Evolutionary conservation across 1,284 basidiomycete species (phyloP).

Genomic region (Ganoderma meredithae): DNA sequence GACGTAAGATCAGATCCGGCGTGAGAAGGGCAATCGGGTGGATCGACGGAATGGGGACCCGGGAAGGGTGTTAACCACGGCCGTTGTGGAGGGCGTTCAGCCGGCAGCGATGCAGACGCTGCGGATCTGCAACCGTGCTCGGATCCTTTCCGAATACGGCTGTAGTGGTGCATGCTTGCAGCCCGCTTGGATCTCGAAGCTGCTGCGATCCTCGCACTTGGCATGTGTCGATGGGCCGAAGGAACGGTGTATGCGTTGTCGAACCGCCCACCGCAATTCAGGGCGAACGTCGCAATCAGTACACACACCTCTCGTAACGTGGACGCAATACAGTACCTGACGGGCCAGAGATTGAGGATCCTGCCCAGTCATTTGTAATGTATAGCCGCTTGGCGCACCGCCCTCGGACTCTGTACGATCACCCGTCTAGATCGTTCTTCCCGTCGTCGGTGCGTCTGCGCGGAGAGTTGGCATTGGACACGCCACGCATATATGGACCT

Average conservation of each 20-base stretch:
- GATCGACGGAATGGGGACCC: background rate
- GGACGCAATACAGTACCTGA: background rate
- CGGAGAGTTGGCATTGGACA: background rate
- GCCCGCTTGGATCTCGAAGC: background rate
- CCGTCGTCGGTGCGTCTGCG: background rate
- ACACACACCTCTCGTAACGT: background rate
- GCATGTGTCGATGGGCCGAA: background rate
- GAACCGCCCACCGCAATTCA: background rate
- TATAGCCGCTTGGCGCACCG: conserved; percentile 7
- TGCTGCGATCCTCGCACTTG: background rate
- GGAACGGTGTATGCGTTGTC: background rate
- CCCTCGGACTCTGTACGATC: conserved; percentile 12
- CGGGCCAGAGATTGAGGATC: background rate
- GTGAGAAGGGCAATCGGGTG: conserved; percentile 10
- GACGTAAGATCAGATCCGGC: conserved; percentile 10
- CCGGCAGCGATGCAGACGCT: background rate
- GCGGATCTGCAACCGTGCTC: background rate
- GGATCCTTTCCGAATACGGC: background rate
- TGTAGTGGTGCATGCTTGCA: background rate
- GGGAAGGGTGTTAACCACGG: background rate
- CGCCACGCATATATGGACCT: conserved; percentile 4
- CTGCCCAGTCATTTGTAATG: background rate
- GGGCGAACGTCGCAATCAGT: background rate
- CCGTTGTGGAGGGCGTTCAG: background rate
- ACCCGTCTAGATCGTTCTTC: background rate